A percentile compares a stretch with the other conserved stretches of the same genome.
Evolutionary conservation across 305 asterid species (phyloP).

Genomic region (Lippia alba): DNA sequence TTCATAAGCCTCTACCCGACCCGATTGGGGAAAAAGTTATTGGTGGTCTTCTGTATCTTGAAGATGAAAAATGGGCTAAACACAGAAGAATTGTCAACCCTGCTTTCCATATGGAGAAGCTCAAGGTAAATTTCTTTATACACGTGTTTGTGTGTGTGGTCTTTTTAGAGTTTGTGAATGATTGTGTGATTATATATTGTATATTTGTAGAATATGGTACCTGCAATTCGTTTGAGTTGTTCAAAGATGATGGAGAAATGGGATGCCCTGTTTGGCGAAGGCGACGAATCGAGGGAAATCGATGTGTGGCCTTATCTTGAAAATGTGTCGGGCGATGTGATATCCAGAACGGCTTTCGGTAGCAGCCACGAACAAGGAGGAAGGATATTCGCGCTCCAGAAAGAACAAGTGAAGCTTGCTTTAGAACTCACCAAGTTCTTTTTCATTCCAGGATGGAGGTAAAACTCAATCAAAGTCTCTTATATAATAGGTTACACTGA

Average conservation of each 20-base stretch:
- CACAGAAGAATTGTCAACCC: conserved; percentile 51
- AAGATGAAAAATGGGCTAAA: conserved; percentile 54
- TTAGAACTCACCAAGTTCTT: conserved; percentile 39
- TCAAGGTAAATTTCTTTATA: conserved; percentile 43
- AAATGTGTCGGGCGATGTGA: conserved; percentile 46
- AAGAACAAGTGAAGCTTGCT: conserved; percentile 51
- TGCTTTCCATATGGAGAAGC: conserved; percentile 55
- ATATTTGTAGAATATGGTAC: conserved; percentile 44
- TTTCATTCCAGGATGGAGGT: conserved; percentile 71
- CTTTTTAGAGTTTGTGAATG: background rate
- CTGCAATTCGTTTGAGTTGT: conserved; percentile 46
- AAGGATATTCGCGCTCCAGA: conserved; percentile 60
- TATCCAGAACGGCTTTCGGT: conserved; percentile 56
- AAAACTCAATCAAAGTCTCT: background rate
- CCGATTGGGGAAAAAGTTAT: conserved; percentile 42
- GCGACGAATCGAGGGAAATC: conserved; percentile 31
- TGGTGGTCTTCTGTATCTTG: conserved; percentile 56
- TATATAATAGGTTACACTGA: too few relatives aligned
- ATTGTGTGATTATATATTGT: background rate
- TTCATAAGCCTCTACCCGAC: conserved; percentile 51
- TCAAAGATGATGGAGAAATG: conserved; percentile 47
- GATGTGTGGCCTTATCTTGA: conserved; percentile 55
- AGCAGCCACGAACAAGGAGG: conserved; percentile 58
- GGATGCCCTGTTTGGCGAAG: conserved; percentile 36
- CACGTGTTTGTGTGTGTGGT: background rate